Evolutionary conservation across 345 rosid species (phyloP).

Genomic region (Adansonia digitata): DNA sequence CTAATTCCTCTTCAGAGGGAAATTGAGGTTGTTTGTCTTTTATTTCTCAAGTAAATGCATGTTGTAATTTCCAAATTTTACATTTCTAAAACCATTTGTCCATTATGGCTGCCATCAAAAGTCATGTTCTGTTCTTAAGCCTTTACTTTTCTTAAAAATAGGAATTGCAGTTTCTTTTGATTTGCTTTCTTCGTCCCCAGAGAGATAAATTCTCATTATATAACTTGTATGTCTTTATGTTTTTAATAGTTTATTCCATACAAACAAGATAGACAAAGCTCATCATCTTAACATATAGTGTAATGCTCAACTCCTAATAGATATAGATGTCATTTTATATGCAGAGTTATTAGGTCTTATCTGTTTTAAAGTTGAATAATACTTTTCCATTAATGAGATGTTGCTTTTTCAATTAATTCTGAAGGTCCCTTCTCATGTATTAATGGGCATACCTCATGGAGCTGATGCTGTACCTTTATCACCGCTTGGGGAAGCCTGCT

Average conservation of each 20-base stretch:
- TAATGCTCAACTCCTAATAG: background rate
- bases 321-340: background rate
- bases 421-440: conserved; percentile 79
- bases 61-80: conserved; percentile 3
- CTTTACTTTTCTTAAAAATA: background rate
- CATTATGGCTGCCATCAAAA: background rate
- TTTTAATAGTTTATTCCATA: background rate
- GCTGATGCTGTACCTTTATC: conserved; percentile 50
- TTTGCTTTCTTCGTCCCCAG: background rate
- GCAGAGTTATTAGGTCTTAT: background rate
- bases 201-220: background rate
- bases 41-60: conserved; percentile 16
- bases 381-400: background rate
- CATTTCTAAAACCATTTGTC: background rate
- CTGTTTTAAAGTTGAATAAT: background rate
- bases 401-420: conserved; percentile 4
- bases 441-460: conserved; percentile 77
- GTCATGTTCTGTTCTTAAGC: background rate
- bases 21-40: conserved; percentile 47
- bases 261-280: background rate
- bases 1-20: conserved; percentile 86
- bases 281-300: background rate
- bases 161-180: background rate
- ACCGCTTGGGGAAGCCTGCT: conserved; percentile 94
- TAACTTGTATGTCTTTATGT: background rate